Evolutionary conservation across 495 filamentous ascomycete genomes (phyloP), one percentile per base, ranked within the genome.

Genomic region (Penicillium paradoxum): DNA sequence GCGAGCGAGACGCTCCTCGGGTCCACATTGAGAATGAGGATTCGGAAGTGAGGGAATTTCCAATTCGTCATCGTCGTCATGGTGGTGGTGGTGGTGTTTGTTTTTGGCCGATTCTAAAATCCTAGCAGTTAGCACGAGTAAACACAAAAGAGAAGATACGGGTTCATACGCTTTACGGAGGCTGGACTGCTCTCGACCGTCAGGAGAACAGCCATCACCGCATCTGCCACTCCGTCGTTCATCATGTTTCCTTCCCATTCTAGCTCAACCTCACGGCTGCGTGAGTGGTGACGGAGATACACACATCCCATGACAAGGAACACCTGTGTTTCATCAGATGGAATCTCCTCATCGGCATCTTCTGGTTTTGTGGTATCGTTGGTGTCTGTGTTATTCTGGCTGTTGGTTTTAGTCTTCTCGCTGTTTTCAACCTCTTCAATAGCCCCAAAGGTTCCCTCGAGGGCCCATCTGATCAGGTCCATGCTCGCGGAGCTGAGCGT

Each of bases 221-320:
- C 89, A 70, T 98, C 93, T 6, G 95, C 93, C 58, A 98, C 93
- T 27, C 91, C 89, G 58, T 98, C 93, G 62, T 97, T 98, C 58
- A 96, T 83, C 80, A 95, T 87, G 63, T 96, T 98, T 25, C 92
- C 93, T 61, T 97, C 93, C 93, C 93, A 98, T 64, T 96, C 90
- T 1, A 97, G 71, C 61, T 92, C 90, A 7, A 98, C 81, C 61
- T 92, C 87, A 19, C 90, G 86, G 50, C 77, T 82, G 40, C 66
- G 74, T 24, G 82, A 72, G 39, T 70, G 57, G 62, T 88, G 87
- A 37, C 84, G 80, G 18, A 96, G 83, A 17, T 79, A 81, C 13
- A 96, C 83, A 66, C 89, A 93, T 50, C 89, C 92, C 93, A 98
- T 96, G 59, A 98, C 82, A 13, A 88, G 72, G 58, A 89, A 95